Evolutionary conservation across 257 asterid genomes (phyloP).

Genomic region (Scutellaria baicalensis): DNA sequence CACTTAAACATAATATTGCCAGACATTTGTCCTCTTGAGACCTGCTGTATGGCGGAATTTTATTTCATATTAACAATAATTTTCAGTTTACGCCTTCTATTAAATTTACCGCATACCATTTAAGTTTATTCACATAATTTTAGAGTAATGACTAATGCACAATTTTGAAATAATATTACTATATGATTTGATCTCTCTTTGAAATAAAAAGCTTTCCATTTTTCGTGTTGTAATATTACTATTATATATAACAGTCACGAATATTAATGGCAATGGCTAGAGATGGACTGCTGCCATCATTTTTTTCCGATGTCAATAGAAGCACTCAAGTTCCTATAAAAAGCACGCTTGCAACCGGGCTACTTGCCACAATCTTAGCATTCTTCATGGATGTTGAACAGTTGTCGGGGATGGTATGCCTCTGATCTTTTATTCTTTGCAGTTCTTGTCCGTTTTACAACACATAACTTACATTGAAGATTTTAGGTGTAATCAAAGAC

Average conservation of each 20-base stretch:
- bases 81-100: too few species aligned
- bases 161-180: background rate
- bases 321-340: constrained; percentile 79
- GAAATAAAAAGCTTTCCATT: background rate
- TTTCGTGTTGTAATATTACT: background rate
- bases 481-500: background rate
- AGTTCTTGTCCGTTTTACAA: background rate
- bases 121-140: background rate
- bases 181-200: background rate
- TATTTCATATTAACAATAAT: too few species aligned
- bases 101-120: background rate
- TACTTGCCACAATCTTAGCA: constrained; percentile 64
- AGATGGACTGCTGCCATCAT: constrained; percentile 91
- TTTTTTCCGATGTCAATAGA: constrained; percentile 73
- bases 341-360: constrained; percentile 74
- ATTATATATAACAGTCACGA: constrained; percentile 74
- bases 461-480: background rate
- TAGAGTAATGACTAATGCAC: background rate
- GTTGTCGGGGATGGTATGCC: constrained; percentile 85
- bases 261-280: constrained; percentile 98
- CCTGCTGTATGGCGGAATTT: too few species aligned
- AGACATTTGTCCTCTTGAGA: too few species aligned
- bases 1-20: too few species aligned
- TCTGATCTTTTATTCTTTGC: background rate
- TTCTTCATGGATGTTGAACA: constrained; percentile 93